Base-by-base conservation (phyloP, 179 eudicot genomes). In the Pouteria campechiana region DNA sequence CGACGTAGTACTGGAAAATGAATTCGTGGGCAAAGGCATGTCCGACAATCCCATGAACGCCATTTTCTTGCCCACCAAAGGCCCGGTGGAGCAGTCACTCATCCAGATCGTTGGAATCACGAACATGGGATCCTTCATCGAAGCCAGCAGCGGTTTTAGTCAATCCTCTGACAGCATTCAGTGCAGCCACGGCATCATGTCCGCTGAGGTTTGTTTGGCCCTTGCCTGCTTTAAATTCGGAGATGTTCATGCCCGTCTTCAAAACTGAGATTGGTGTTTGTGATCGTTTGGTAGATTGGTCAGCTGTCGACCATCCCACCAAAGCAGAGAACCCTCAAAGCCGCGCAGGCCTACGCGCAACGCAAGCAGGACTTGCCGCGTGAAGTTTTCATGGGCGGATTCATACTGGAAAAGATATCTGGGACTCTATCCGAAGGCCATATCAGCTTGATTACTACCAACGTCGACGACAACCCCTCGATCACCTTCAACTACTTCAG, bases 301-400 rank as follows among this genome's bases (percentile, higher is more conserved):
- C 98, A 90, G 54, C 90, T 92, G 24, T 65, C 99, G 0, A 80
- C 99, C 31, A 72, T 92, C 32, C 99, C 96, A 32, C 96, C 96
- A 27, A 92, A 75, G 66, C 70, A 67, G 37, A 69, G 96, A 57
- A 75, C 93, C 27, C 32, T 17, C 41, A 81, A 77, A 45, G 82
- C 83, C 18, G 80, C 83, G 17, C 44, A 69, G 45, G 89, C 73
- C 3, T 92, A 64, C 74, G 67, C 44, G 28, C 63, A 56, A 44
- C 46, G 44, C 28, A 92, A 87, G 65, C 28, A 38, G 38, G 70
- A 69, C 46, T 71, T 92, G 14, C 99, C 99, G 11, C 63, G 49
- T 11, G 99, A 92, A 63, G 88, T 71, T 15, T 92, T 92, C 55
- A 69, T 37, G 46, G 99, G 94, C 12, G 99, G 96, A 12, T 92